Base-by-base conservation (phyloP, 1,284 basidiomycete genomes). In the Ganoderma sp. region DNA sequence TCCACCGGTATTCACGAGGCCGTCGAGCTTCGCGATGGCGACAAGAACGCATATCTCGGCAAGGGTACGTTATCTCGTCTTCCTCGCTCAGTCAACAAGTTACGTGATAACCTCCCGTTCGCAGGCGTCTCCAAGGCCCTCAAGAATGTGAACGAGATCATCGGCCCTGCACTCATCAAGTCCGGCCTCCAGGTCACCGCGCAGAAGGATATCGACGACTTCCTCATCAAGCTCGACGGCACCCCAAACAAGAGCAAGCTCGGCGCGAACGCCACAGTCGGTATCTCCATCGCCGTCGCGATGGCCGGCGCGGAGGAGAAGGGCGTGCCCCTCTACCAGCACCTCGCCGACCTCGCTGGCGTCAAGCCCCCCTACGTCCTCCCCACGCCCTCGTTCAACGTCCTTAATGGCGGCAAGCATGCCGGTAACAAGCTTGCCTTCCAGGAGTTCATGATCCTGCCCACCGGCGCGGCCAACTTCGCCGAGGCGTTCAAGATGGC, bases 371-470 rank as follows among this genome's bases (percentile, higher is more conserved):
- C 97, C 59, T 99, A 92, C 84, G 85, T 95, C 69, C 91, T 98
- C 77, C 97, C 97, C 75, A 86, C 83, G 80, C 98, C 96, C 65
- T 91, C 94, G 69, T 96, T 98, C 89, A 99, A 99, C 84, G 98
- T 99, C 78, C 99, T 99, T 88, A 99, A 99, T 85, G 98, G 98
- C 83, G 98, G 98, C 74, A 98, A 96, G 74, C 98, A 99, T 82
- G 98, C 98, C 69, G 98, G 98, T 69, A 99, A 99, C 90, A 96
- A 97, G 82, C 94, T 99, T 73, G 96, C 98, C 67, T 97, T 99
- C 94, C 96, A 99, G 85, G 98, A 99, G 85, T 99, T 99, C 88
- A 99, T 99, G 98, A 89, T 99, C 75, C 88, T 99, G 73, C 97
- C 98, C 74, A 98, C 96, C 70, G 97, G 96, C 70, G 96, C 96